Evolutionary conservation across 2,329 filamentous ascomycete genomes (phyloP).

Genomic region (Alternaria triticina): DNA sequence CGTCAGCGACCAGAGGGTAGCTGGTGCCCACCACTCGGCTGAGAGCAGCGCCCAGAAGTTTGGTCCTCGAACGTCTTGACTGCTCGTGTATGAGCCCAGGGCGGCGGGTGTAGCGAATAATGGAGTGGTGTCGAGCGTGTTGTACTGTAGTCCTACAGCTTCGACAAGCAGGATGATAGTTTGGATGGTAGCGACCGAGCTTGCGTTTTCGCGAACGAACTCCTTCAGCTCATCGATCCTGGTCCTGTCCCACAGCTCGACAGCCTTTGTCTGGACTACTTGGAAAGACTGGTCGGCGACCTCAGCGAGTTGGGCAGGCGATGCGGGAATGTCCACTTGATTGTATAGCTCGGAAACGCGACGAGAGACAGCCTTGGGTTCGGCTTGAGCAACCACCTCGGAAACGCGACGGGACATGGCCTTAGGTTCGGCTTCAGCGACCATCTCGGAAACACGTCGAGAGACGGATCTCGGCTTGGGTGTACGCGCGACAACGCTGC

Average conservation of each 20-base stretch:
- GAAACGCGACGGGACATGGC: constrained; percentile 48
- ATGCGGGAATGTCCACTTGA: constrained; percentile 67
- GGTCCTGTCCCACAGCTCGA: constrained; percentile 68
- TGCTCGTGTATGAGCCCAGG: constrained; percentile 60
- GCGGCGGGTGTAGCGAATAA: constrained; percentile 75
- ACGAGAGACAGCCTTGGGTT: constrained; percentile 45
- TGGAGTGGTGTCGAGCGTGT: constrained; percentile 74
- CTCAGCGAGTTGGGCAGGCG: constrained; percentile 64
- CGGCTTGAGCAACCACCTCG: background rate
- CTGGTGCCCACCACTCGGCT: constrained; percentile 81
- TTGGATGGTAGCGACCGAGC: constrained; percentile 64
- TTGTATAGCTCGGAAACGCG: constrained; percentile 67
- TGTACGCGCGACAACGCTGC: constrained; percentile 39
- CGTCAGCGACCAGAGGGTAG: constrained; percentile 77
- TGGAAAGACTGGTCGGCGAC: constrained; percentile 73
- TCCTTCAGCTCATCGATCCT: constrained; percentile 71
- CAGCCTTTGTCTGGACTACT: constrained; percentile 72
- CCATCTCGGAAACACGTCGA: constrained; percentile 45
- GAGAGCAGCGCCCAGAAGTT: constrained; percentile 82
- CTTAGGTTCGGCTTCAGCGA: constrained; percentile 32
- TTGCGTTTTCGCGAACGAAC: constrained; percentile 71
- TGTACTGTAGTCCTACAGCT: constrained; percentile 69
- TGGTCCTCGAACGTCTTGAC: constrained; percentile 71
- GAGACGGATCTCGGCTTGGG: constrained; percentile 44
- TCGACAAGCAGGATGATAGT: constrained; percentile 64